Evolutionary conservation across 257 asterid species (phyloP).

Genomic region (Ocimum tenuiflorum): DNA sequence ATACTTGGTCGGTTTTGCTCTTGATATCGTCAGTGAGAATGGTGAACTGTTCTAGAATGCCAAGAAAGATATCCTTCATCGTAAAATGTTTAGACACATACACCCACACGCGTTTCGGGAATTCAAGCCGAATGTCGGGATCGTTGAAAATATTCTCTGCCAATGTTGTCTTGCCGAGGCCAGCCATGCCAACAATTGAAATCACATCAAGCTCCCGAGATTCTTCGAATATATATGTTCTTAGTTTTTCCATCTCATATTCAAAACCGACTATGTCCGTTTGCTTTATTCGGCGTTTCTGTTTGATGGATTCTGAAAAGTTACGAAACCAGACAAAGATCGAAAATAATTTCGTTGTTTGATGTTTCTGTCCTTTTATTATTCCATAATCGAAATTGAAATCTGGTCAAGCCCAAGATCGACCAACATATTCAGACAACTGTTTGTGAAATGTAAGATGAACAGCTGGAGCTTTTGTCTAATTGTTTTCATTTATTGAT

Average conservation of each 20-base stretch:
- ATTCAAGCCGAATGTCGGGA: slow-evolving; percentile 31
- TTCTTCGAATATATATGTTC: slow-evolving; percentile 24
- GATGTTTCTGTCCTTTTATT: too few relatives aligned
- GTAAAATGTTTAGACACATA: slow-evolving; percentile 45
- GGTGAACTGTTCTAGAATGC: slow-evolving; percentile 24
- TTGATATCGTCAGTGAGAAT: slow-evolving; percentile 23
- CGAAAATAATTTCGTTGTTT: too few relatives aligned
- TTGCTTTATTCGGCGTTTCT: too few relatives aligned
- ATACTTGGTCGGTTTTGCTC: too few relatives aligned
- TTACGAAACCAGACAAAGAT: too few relatives aligned
- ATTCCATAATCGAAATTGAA: too few relatives aligned
- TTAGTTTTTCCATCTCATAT: slow-evolving; percentile 38
- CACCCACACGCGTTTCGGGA: slow-evolving; percentile 43
- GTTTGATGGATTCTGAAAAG: too few relatives aligned
- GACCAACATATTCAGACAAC: too few relatives aligned
- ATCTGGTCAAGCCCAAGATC: too few relatives aligned
- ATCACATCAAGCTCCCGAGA: slow-evolving; percentile 34
- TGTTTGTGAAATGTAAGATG: too few relatives aligned
- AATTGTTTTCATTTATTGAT: too few relatives aligned
- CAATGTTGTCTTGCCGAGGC: slow-evolving; percentile 61
- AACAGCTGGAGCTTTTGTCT: too few relatives aligned
- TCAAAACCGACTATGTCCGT: slow-evolving; percentile 44
- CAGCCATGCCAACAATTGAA: slow-evolving; percentile 43
- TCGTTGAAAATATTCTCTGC: slow-evolving; percentile 51
- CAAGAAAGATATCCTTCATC: slow-evolving; percentile 41